Conservation (phyloP, 495 filamentous ascomycete genomes). For the Entonaema liquescens region DNA sequence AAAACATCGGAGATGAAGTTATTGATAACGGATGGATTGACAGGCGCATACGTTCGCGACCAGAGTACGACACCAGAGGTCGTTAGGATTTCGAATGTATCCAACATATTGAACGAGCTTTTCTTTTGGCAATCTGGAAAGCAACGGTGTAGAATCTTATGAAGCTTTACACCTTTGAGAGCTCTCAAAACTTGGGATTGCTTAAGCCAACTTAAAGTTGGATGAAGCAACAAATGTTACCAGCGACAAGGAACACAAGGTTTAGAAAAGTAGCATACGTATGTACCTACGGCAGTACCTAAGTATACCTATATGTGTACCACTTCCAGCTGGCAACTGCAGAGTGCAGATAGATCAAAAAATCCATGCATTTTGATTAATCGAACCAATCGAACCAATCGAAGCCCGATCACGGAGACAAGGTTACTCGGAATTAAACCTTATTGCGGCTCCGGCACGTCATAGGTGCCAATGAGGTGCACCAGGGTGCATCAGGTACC, state of each 20-base stretch:
- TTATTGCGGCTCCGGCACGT: conserved; percentile 37
- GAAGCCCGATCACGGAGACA: conserved; percentile 15
- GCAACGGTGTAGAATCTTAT: neutral
- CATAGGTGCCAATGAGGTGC: conserved; percentile 11
- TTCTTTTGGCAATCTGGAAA: neutral
- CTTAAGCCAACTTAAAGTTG: neutral
- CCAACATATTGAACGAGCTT: conserved; percentile 71
- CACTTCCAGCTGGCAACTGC: neutral
- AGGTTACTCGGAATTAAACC: conserved; percentile 21
- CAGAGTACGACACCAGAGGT: conserved; percentile 96
- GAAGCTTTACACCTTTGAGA: neutral
- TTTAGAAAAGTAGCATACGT: conserved; percentile 11
- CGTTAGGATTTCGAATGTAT: conserved; percentile 94
- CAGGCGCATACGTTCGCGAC: conserved; percentile 85
- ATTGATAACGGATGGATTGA: conserved; percentile 86
- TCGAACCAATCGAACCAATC: conserved; percentile 23
- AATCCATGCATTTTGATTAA: conserved; percentile 1
- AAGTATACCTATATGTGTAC: neutral
- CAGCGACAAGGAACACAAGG: conserved; percentile 25
- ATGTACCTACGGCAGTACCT: conserved; percentile 6
- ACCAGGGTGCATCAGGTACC: conserved; percentile 14
- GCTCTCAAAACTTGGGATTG: neutral
- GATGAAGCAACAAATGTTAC: neutral
- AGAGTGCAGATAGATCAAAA: neutral
- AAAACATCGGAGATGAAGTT: conserved; percentile 95